A percentile compares a stretch with the other conserved stretches of the same genome.
These are phyloP conservation scores for Podila epigama DNA, from an alignment of 192 early-diverging fungal species.

Conservation along the genomic window DNA sequence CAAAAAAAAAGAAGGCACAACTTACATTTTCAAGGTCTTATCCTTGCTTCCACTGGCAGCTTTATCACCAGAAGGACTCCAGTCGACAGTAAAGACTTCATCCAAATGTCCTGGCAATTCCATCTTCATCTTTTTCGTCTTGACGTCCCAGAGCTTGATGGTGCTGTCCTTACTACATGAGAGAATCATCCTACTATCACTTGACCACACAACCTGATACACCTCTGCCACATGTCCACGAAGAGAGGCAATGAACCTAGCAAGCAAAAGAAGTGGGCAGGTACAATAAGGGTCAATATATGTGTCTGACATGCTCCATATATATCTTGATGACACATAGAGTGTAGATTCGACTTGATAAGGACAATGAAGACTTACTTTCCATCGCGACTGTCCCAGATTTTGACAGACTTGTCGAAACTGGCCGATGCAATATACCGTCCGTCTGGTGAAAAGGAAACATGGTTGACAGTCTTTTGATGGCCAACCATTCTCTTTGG, in stretches of 20 bases:
- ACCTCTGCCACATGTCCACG: conserved; percentile 96
- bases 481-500: conserved; percentile 88
- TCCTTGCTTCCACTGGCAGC: conserved; percentile 96
- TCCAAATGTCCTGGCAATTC: conserved; percentile 97
- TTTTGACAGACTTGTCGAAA: conserved; percentile 97
- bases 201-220: conserved; percentile 95
- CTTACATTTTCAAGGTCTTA: conserved; percentile 87
- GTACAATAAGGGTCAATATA: conserved; percentile 7
- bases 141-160: conserved; percentile 93
- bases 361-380: conserved; percentile 48
- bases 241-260: conserved; percentile 83
- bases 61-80: conserved; percentile 91
- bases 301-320: not conserved
- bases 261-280: not conserved
- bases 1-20: not conserved
- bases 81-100: conserved; percentile 94
- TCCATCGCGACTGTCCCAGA: conserved; percentile 93
- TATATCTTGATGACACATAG: conserved; percentile 14
- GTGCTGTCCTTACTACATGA: conserved; percentile 93
- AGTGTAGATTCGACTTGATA: conserved; percentile 3
- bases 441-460: conserved; percentile 94
- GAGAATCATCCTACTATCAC: conserved; percentile 91
- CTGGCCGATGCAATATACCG: conserved; percentile 87
- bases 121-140: conserved; percentile 88
- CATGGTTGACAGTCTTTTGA: conserved; percentile 95